A percentile compares a stretch with the other conserved stretches of the same genome.
Evolutionary conservation across 116 monocot genomes (phyloP).

Genomic region (Iris pallida): DNA sequence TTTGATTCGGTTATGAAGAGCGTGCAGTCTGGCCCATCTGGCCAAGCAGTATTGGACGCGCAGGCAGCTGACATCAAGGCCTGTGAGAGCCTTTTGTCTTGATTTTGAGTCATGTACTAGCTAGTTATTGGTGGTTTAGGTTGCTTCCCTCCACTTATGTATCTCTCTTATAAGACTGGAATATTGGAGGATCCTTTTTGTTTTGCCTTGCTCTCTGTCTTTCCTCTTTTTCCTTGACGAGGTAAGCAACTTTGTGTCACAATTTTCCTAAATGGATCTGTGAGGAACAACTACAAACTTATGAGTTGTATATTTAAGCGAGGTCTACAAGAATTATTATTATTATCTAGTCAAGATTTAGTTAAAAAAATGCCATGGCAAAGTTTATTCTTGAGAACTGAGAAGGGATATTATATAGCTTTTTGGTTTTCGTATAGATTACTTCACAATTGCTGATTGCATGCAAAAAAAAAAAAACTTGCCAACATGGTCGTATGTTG

Average conservation of each 20-base stretch:
- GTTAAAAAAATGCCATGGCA: too few species aligned
- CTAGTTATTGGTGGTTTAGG: not conserved
- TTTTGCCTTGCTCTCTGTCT: not conserved
- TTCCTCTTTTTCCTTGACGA: slow-evolving; percentile 9
- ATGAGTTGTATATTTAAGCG: slow-evolving; percentile 57
- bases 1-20: slow-evolving; percentile 36
- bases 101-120: not conserved
- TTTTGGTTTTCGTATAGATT: too few species aligned
- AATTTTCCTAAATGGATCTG: not conserved
- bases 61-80: slow-evolving; percentile 36
- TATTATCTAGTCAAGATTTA: slow-evolving; percentile 1
- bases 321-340: slow-evolving; percentile 17
- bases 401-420: too few species aligned
- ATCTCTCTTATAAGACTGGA: not conserved
- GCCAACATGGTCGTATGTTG: too few species aligned
- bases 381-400: too few species aligned
- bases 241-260: slow-evolving; percentile 14
- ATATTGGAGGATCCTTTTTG: slow-evolving; percentile 4
- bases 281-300: slow-evolving; percentile 11
- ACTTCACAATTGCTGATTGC: too few species aligned
- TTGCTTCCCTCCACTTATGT: not conserved
- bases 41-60: slow-evolving; percentile 28
- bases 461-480: too few species aligned
- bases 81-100: slow-evolving; percentile 46
- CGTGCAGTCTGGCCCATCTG: slow-evolving; percentile 24